Conservation (phyloP, 345 rosid species). For the Lepidium didymum region DNA sequence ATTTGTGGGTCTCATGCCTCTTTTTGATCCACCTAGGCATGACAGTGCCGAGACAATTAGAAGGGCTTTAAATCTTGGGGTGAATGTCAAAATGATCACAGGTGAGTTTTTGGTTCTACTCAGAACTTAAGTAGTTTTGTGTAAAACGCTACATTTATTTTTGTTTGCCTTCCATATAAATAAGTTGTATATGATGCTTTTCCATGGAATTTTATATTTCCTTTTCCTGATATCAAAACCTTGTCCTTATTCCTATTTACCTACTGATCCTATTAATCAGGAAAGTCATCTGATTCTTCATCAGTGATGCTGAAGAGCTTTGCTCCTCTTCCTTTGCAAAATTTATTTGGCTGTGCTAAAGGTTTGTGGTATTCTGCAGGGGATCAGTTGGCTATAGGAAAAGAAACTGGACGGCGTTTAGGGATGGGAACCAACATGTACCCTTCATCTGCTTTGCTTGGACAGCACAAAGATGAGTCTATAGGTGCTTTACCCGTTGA, state of each 20-base stretch:
- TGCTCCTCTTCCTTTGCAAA: neutral
- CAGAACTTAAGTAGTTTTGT: neutral
- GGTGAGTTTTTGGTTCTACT: constrained; percentile 37
- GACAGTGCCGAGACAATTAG: constrained; percentile 97
- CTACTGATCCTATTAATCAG: neutral
- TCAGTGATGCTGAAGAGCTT: neutral
- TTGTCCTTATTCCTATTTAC: neutral
- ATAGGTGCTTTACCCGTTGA: constrained; percentile 85
- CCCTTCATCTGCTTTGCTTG: constrained; percentile 90
- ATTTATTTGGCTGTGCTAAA: neutral
- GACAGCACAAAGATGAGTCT: constrained; percentile 94
- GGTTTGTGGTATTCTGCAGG: constrained; percentile 39
- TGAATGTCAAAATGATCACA: constrained; percentile 97
- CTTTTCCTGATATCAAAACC: neutral
- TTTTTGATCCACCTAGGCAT: constrained; percentile 98
- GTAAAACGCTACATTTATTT: neutral
- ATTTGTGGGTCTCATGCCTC: constrained; percentile 95
- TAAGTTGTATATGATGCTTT: neutral
- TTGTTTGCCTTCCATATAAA: neutral
- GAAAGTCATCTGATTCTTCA: neutral
- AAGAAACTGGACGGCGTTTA: constrained; percentile 95
- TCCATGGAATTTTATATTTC: neutral
- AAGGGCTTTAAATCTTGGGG: constrained; percentile 92
- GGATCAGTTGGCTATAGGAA: constrained; percentile 96
- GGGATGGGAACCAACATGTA: constrained; percentile 99